A percentile compares a stretch with the other conserved stretches of the same genome.
Conservation (phyloP, 2,329 filamentous ascomycete species). For the Aureobasidium sp. region DNA sequence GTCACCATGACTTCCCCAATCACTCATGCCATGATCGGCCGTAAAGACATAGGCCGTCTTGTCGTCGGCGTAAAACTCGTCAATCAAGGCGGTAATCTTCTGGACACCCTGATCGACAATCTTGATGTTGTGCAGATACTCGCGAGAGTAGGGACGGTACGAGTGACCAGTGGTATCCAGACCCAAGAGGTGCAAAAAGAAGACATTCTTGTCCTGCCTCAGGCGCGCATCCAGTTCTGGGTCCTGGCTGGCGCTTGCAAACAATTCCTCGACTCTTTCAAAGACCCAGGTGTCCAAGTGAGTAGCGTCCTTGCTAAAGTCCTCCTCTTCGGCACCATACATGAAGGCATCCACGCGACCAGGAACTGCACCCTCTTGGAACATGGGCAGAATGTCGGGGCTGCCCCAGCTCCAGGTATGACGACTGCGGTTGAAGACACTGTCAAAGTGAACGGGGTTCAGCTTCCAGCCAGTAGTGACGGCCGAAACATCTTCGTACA, state of each 20-base stretch:
- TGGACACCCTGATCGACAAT: conserved; percentile 84
- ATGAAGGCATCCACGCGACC: conserved; percentile 80
- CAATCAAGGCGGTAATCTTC: conserved; percentile 70
- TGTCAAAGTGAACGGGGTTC: conserved; percentile 97
- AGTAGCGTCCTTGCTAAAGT: conserved; percentile 75
- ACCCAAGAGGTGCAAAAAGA: conserved; percentile 89
- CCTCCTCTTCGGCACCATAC: conserved; percentile 78
- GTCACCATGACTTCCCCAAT: conserved; percentile 98
- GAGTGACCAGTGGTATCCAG: conserved; percentile 83
- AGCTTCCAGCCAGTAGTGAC: conserved; percentile 98
- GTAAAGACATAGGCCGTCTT: conserved; percentile 95
- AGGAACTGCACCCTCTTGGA: conserved; percentile 80
- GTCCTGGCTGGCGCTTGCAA: conserved; percentile 70
- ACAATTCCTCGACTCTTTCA: conserved; percentile 80
- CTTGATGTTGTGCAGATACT: conserved; percentile 91
- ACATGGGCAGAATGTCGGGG: conserved; percentile 96
- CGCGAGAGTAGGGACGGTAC: conserved; percentile 84
- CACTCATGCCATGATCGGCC: conserved; percentile 97
- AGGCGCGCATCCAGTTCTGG: conserved; percentile 62
- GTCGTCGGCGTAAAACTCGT: conserved; percentile 72
- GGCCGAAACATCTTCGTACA: conserved; percentile 96
- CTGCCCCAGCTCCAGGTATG: conserved; percentile 99
- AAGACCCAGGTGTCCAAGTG: conserved; percentile 92
- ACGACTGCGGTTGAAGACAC: conserved; percentile 90
- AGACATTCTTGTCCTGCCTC: conserved; percentile 77